Evolutionary conservation across 257 asterid species (phyloP), one percentile per base, ranked within the genome.

Genomic region (Penstemon barbatus): DNA sequence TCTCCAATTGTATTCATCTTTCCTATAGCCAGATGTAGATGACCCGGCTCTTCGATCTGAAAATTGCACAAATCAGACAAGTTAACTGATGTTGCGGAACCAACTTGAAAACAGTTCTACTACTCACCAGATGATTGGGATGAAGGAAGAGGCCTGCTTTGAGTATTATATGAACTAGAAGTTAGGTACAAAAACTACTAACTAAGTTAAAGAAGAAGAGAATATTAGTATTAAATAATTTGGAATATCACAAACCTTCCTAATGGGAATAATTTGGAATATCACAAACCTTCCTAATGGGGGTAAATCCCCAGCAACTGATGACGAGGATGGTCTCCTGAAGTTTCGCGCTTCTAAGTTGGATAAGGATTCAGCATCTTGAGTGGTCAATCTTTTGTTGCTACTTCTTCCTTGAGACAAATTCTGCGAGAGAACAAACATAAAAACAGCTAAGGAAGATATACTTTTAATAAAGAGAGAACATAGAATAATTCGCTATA

Each of bases 281-380:
- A n/a, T n/a, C n/a, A n/a, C n/a, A n/a, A n/a, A n/a, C n/a, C n/a
- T n/a, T n/a, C n/a, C n/a, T 44, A 94, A 58, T 51, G 96, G 98
- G 79, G 99, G 97, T 76, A 94, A 71, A 66, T 97, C 98, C 66
- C 99, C 98, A 15, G 85, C 97, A 74, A 89, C 89, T 55, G 99
- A 84, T 33, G 97, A 82, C 7, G 97, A 77, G 36, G 95, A 80
- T 65, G 96, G 85, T 78, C 90, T 84, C 79, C 96, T 84, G 65
- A 42, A 71, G 67, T 83, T 91, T 77, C 95, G 83, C 65, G 81
- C 56, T 43, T 93, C 99, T 66, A 82, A 18, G 77, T 57, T 73
- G 65, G 90, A 66, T 63, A 85, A 63, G 40, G 86, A 60, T 52
- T 87, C 95, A 37, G 74, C 70, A 43, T 87, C 92, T 38, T 87